Evolutionary conservation across 2,329 filamentous ascomycete genomes (phyloP).

Genomic region (Trichophyton rubrum): DNA sequence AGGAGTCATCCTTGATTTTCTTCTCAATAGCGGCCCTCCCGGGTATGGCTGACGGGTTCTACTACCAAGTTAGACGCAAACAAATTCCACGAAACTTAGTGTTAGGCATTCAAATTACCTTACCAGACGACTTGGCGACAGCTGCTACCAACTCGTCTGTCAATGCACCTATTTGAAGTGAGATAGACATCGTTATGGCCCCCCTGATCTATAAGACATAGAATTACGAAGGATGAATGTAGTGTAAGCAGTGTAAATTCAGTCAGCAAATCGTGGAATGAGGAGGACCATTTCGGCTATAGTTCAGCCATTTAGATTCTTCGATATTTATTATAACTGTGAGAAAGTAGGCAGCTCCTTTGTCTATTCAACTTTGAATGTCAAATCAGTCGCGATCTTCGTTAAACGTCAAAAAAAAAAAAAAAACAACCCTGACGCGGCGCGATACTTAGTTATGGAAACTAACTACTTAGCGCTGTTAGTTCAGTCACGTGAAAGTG

Average conservation of each 20-base stretch:
- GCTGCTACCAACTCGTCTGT: constrained; percentile 58
- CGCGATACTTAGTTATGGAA: neutral
- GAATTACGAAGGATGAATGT: neutral
- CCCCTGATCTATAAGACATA: neutral
- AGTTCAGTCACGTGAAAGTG: neutral
- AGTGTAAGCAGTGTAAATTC: neutral
- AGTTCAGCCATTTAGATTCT: neutral
- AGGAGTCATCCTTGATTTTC: constrained; percentile 32
- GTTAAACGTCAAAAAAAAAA: neutral
- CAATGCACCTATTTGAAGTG: constrained; percentile 50
- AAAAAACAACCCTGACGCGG: neutral
- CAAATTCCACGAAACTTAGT: neutral
- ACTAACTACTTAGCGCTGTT: too few species aligned
- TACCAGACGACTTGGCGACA: constrained; percentile 43
- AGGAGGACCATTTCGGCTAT: neutral
- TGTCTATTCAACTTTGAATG: neutral
- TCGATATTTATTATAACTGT: neutral
- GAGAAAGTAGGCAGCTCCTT: neutral
- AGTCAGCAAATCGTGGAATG: neutral
- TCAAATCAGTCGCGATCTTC: neutral
- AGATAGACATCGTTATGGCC: constrained; percentile 51
- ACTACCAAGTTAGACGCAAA: constrained; percentile 4
- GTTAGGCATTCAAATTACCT: constrained; percentile 30
- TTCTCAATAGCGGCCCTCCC: constrained; percentile 24
- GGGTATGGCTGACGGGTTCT: constrained; percentile 21